Conservation (phyloP, 2,329 filamentous ascomycete genomes). For the Aspergillus tubingensis region DNA sequence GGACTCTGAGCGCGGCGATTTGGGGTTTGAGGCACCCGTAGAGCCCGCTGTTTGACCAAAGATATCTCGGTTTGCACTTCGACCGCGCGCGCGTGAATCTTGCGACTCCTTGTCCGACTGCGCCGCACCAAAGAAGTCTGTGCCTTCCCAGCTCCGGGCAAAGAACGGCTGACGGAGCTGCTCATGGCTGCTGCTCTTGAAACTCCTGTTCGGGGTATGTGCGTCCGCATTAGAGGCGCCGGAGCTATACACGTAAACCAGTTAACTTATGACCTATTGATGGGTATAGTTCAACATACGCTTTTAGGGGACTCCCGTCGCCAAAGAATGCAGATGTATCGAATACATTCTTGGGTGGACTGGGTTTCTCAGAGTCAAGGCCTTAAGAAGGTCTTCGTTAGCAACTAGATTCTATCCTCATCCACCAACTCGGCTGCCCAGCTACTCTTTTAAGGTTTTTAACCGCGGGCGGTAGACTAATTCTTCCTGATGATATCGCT, state of each 20-base stretch:
- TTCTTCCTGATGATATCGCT: conserved; percentile 22
- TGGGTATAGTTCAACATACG: conserved; percentile 8
- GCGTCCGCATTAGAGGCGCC: neutral
- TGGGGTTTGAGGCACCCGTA: conserved; percentile 20
- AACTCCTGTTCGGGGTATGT: conserved; percentile 20
- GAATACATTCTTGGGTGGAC: conserved; percentile 11
- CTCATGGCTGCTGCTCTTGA: conserved; percentile 38
- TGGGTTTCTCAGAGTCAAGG: conserved; percentile 30
- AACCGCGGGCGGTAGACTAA: neutral
- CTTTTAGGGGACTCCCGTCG: conserved; percentile 10
- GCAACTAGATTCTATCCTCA: conserved; percentile 14
- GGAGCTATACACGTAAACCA: conserved; percentile 12
- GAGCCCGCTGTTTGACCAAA: conserved; percentile 23
- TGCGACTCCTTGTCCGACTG: conserved; percentile 28
- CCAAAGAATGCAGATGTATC: conserved; percentile 16
- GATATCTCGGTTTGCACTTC: conserved; percentile 24
- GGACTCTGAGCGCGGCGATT: conserved; percentile 22
- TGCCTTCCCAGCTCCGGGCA: conserved; percentile 42
- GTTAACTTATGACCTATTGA: conserved; percentile 12
- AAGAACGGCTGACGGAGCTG: conserved; percentile 44
- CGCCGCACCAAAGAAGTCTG: conserved; percentile 35
- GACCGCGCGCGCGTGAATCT: conserved; percentile 23
- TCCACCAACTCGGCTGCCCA: neutral
- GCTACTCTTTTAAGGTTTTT: neutral
- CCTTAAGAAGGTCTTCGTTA: conserved; percentile 34